A percentile compares a stretch with the other conserved stretches of the same genome.
Evolutionary conservation across 2,329 filamentous ascomycete species (phyloP).

Genomic region (Magnaporthiopsis incrustans): DNA sequence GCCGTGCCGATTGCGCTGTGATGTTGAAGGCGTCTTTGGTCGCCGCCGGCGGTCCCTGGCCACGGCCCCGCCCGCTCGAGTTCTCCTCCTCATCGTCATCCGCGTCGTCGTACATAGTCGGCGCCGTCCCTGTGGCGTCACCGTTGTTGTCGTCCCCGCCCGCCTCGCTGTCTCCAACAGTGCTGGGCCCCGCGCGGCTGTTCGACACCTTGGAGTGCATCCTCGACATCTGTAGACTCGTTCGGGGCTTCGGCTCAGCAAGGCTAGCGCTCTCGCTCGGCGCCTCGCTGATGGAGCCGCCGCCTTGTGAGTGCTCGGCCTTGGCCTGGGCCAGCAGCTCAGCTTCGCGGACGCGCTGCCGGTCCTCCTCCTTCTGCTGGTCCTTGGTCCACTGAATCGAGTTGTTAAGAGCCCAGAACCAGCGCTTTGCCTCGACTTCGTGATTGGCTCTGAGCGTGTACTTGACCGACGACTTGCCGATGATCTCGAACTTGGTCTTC

Average conservation of each 20-base stretch:
- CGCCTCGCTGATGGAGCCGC: constrained; percentile 37
- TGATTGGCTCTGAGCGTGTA: constrained; percentile 98
- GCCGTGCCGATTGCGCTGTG: constrained; percentile 85
- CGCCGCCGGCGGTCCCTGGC: constrained; percentile 61
- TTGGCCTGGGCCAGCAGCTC: constrained; percentile 74
- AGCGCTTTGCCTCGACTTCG: constrained; percentile 94
- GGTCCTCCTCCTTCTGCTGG: constrained; percentile 85
- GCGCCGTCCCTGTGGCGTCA: constrained; percentile 19
- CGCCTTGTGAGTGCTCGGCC: constrained; percentile 53
- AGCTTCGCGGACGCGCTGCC: constrained; percentile 63
- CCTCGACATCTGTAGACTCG: constrained; percentile 37
- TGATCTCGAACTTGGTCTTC: constrained; percentile 96
- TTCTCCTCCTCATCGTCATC: constrained; percentile 69
- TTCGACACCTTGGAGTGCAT: constrained; percentile 28
- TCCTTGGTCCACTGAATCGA: constrained; percentile 98
- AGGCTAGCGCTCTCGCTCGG: constrained; percentile 45
- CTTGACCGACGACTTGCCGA: constrained; percentile 96
- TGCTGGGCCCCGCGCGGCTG: constrained; percentile 32
- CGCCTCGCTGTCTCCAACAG: constrained; percentile 36
- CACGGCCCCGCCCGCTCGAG: constrained; percentile 54
- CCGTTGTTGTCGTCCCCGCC: constrained; percentile 48
- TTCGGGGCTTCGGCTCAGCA: constrained; percentile 32
- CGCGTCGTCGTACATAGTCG: constrained; percentile 28
- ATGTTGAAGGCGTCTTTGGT: constrained; percentile 95
- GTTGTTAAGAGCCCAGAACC: constrained; percentile 99